These are phyloP conservation scores for Capsicum baccatum DNA, from an alignment of 257 asterid species.

Conservation along the genomic window DNA sequence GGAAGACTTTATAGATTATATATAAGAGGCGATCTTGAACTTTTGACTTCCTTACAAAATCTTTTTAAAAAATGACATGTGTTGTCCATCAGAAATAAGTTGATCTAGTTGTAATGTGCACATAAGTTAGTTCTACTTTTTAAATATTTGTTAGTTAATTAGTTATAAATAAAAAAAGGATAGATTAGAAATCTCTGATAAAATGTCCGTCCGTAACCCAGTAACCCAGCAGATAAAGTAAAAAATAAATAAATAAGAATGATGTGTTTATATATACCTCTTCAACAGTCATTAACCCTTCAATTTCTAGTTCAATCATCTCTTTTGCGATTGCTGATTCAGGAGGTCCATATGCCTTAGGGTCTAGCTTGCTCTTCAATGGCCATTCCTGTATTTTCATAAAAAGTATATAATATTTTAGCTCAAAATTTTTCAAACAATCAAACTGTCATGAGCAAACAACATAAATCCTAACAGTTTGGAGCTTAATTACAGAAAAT, in stretches of 20 bases:
- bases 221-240: no score
- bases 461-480: no score
- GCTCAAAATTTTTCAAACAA: background rate
- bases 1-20: background rate
- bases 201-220: no score
- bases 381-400: slow-evolving; percentile 69
- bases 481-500: no score
- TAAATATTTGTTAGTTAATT: no score
- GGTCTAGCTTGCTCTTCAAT: slow-evolving; percentile 72
- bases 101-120: background rate
- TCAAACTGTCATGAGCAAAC: background rate
- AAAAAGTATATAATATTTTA: background rate
- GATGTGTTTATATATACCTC: slow-evolving; percentile 50
- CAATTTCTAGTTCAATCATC: slow-evolving; percentile 52
- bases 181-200: no score
- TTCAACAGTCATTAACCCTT: slow-evolving; percentile 56
- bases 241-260: background rate
- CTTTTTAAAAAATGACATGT: background rate
- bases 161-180: no score
- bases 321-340: slow-evolving; percentile 68
- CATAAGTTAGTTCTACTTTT: background rate
- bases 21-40: background rate
- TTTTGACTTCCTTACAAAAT: no score
- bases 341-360: slow-evolving; percentile 69
- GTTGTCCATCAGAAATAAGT: background rate